Percentiles rank a stretch among this genome's conserved stretches.
phyloP scores from a whole-genome alignment of 805 yeast genomes.

The Wickerhamiella dianesei region DNA sequence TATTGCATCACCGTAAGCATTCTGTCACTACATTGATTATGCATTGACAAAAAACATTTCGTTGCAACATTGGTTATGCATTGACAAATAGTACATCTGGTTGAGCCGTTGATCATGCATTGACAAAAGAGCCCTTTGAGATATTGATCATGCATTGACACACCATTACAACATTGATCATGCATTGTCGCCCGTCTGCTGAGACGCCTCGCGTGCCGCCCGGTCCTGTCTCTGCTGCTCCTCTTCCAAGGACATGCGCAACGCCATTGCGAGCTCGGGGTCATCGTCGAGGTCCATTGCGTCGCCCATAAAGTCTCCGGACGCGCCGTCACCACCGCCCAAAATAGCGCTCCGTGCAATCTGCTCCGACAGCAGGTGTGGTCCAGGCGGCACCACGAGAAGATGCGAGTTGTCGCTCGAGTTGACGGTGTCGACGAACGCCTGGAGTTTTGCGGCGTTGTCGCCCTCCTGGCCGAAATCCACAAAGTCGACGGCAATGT shows the following conservation, averaged over 20 bases:
- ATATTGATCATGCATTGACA: too few species aligned
- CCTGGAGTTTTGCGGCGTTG: slow-evolving; percentile 67
- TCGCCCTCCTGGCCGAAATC: slow-evolving; percentile 80
- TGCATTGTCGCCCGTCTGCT: background rate
- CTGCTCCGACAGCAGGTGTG: slow-evolving; percentile 68
- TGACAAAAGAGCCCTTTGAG: too few species aligned
- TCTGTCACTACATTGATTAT: too few species aligned
- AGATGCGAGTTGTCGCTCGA: slow-evolving; percentile 44
- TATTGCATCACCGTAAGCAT: too few species aligned
- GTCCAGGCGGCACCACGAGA: slow-evolving; percentile 79
- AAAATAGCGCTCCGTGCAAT: slow-evolving; percentile 66
- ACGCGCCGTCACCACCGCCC: slow-evolving; percentile 29
- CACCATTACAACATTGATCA: too few species aligned
- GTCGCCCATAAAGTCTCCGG: slow-evolving; percentile 28
- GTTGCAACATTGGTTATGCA: too few species aligned
- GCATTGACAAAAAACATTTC: too few species aligned
- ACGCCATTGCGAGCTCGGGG: slow-evolving; percentile 92
- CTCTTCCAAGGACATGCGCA: slow-evolving; percentile 87
- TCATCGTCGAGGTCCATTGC: slow-evolving; percentile 74
- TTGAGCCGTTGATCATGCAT: too few species aligned
- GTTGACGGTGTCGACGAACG: slow-evolving; percentile 60
- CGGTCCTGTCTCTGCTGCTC: slow-evolving; percentile 78
- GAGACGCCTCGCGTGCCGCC: slow-evolving; percentile 1
- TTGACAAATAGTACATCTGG: too few species aligned
- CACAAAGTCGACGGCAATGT: slow-evolving; percentile 75